Conservation (phyloP, 331 rosid genomes). For the Spiraea crenata region DNA sequence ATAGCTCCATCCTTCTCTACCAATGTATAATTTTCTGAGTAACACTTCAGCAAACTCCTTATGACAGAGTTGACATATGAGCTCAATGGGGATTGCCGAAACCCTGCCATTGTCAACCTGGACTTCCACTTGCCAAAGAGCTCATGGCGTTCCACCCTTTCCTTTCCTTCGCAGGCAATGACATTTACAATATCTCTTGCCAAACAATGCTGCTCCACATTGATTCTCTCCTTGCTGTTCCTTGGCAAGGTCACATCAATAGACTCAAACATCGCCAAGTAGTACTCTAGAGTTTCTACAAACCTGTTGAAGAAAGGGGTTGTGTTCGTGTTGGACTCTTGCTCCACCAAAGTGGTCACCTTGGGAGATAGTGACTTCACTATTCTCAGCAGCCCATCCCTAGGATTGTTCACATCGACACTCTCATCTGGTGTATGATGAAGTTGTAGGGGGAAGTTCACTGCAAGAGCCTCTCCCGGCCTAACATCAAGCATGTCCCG, state of each 20-base stretch:
- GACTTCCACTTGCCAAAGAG: conserved; percentile 94
- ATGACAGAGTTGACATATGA: conserved; percentile 84
- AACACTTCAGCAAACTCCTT: conserved; percentile 58
- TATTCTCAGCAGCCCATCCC: conserved; percentile 81
- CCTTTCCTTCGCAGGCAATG: conserved; percentile 87
- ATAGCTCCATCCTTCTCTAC: conserved; percentile 88
- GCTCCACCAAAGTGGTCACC: conserved; percentile 86
- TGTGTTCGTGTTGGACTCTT: conserved; percentile 95
- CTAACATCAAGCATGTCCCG: conserved; percentile 70
- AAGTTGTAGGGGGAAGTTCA: conserved; percentile 88
- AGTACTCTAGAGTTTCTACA: conserved; percentile 73
- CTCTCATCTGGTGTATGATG: conserved; percentile 99
- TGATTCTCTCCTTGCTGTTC: conserved; percentile 71
- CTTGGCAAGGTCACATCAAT: conserved; percentile 73
- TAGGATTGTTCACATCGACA: conserved; percentile 75
- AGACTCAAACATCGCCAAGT: conserved; percentile 89
- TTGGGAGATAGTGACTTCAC: conserved; percentile 78
- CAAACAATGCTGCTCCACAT: conserved; percentile 86
- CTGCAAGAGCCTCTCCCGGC: conserved; percentile 86
- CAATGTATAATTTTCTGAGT: conserved; percentile 77
- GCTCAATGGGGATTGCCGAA: conserved; percentile 72
- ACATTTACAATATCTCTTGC: conserved; percentile 85
- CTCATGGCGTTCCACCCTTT: conserved; percentile 90
- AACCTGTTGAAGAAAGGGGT: conserved; percentile 83
- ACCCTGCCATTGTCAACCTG: conserved; percentile 95